Percentiles rank a stretch among this genome's conserved stretches.
phyloP scores from a whole-genome alignment of 257 asterid species.

The Ilex asprella region DNA sequence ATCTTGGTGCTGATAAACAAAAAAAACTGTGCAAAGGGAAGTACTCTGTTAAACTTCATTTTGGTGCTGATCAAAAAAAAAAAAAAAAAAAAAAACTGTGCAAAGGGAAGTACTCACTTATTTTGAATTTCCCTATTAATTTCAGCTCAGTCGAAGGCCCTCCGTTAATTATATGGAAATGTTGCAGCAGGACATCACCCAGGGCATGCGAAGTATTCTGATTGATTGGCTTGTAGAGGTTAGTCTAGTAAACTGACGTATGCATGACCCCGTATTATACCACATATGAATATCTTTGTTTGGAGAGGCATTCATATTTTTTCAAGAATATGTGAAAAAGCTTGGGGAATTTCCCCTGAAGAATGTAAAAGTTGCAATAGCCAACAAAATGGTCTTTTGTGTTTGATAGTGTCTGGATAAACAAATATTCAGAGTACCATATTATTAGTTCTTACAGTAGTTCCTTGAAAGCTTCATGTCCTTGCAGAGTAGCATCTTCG shows the following conservation, averaged over 20 bases:
- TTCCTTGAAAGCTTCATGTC: no score
- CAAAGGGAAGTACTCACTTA: conserved; percentile 2
- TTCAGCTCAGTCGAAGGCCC: conserved; percentile 73
- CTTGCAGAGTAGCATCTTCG: no score
- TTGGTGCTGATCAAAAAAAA: no score
- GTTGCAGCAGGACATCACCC: conserved; percentile 70
- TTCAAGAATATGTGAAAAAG: no score
- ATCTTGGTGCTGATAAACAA: no score
- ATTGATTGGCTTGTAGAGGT: conserved; percentile 99
- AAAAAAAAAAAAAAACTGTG: no score
- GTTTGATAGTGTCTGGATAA: no score
- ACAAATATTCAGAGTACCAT: no score
- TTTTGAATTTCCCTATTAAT: conserved; percentile 13
- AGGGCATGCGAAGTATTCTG: conserved; percentile 77
- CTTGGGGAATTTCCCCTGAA: no score
- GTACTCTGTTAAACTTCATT: background rate
- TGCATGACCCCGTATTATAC: background rate
- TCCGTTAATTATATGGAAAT: conserved; percentile 68
- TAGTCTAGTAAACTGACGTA: conserved; percentile 22
- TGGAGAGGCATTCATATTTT: background rate
- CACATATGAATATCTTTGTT: background rate
- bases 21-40: background rate
- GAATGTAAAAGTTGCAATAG: no score
- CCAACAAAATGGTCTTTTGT: no score
- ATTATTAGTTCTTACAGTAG: conserved; percentile 1